Evolutionary conservation across 805 yeast species (phyloP), one percentile per base, ranked within the genome.

Genomic region (Candida succiphila): DNA sequence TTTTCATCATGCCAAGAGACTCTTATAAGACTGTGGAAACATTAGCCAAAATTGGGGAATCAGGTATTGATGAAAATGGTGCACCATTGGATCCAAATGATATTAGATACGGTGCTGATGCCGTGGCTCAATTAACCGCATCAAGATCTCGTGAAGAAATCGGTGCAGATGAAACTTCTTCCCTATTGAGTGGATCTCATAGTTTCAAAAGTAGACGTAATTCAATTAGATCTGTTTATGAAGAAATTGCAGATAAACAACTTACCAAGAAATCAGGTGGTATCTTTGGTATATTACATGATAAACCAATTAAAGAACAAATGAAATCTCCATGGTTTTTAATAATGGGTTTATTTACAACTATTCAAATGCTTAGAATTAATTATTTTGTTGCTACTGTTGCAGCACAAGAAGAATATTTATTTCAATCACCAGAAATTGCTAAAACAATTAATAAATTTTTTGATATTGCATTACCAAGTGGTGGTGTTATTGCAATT

Each of bases 381-480:
- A 88, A 88, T 61, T 89, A 84, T 56, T 89, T 86, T 56, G 92
- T 88, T 35, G 96, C 96, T 7, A 85, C 96, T 2, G 64, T 88
- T 24, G 72, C 76, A 48, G 63, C 94, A 0, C 96, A 88, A 60
- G 94, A 86, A 63, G 68, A 67, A 18, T 89, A 64, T 49, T 67
- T 87, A 39, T 65, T 86, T 35, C 72, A 71, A 10, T 62, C 63
- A 42, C 60, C 59, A 7, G 53, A 62, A 4, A 41, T 47, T 3
- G 94, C 94, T 1, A 52, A 66, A 18, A 45, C 48, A 10, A 57
- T 85, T 32, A 86, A 86, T 52, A 72, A 73, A 33, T 77, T 84
- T 40, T 89, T 88, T 48, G 96, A 89, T 52, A 48, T 83, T 34
- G 88, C 92, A 0, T 65, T 88, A 40, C 97, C 97, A 1, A 45